phyloP scores from a whole-genome alignment of 768 basidiomycete genomes.

The Boletus reticulatus region DNA sequence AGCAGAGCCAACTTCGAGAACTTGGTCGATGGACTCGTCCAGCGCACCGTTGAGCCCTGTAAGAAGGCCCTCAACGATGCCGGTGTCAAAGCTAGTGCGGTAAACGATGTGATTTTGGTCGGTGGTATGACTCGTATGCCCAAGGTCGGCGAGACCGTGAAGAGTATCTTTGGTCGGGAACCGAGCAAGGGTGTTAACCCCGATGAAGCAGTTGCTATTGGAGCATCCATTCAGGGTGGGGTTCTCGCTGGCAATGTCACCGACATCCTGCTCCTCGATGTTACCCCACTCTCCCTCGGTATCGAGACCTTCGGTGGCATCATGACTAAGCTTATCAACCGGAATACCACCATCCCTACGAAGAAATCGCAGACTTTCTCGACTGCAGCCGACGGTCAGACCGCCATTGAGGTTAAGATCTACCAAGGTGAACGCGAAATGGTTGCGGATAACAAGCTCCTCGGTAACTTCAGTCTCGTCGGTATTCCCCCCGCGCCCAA shows the following conservation, averaged over 20 bases:
- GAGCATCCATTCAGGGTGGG: slow-evolving; percentile 97
- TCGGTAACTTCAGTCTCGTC: slow-evolving; percentile 99
- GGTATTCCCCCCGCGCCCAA: slow-evolving; percentile 87
- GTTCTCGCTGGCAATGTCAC: slow-evolving; percentile 96
- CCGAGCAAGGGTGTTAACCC: slow-evolving; percentile 99
- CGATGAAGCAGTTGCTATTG: slow-evolving; percentile 98
- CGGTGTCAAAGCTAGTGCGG: slow-evolving; percentile 87
- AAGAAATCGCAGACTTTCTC: slow-evolving; percentile 99
- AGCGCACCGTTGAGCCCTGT: slow-evolving; percentile 92
- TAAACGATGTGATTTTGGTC: slow-evolving; percentile 96
- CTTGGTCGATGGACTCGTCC: slow-evolving; percentile 78
- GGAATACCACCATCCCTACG: slow-evolving; percentile 99
- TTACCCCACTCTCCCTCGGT: slow-evolving; percentile 93
- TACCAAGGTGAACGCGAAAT: slow-evolving; percentile 99
- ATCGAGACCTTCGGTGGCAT: slow-evolving; percentile 98
- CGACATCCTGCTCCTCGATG: slow-evolving; percentile 91
- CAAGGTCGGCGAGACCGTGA: slow-evolving; percentile 86
- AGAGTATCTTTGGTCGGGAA: slow-evolving; percentile 87
- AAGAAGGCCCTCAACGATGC: slow-evolving; percentile 96
- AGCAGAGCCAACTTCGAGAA: slow-evolving; percentile 87
- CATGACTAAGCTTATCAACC: slow-evolving; percentile 98
- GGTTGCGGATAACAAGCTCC: slow-evolving; percentile 96
- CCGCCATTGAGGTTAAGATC: slow-evolving; percentile 99
- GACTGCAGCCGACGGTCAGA: slow-evolving; percentile 98
- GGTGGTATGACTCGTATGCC: slow-evolving; percentile 99